Evolutionary conservation across 2,329 filamentous ascomycete genomes (phyloP).

Genomic region (Penicillium sclerotiorum): DNA sequence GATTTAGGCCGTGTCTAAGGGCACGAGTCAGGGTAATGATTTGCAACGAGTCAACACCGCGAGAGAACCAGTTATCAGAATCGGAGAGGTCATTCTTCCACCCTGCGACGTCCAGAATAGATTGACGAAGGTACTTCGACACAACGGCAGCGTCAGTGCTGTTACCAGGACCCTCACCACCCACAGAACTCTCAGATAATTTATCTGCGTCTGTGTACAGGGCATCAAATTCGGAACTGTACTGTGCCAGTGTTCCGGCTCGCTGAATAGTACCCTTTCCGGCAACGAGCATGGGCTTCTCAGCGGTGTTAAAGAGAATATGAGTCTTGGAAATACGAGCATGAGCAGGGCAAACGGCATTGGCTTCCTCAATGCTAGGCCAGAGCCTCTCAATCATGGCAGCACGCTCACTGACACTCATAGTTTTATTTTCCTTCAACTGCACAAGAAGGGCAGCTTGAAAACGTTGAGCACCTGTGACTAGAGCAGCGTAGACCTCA

Average conservation of each 20-base stretch:
- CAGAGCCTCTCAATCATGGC: constrained; percentile 29
- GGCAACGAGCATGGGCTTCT: neutral
- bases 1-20: neutral
- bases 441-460: constrained; percentile 31
- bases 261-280: constrained; percentile 10
- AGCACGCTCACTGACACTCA: constrained; percentile 11
- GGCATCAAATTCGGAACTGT: constrained; percentile 1
- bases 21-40: neutral
- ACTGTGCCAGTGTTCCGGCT: neutral
- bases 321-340: constrained; percentile 18
- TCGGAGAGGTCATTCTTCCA: neutral
- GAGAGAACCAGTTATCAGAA: neutral
- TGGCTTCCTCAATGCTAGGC: constrained; percentile 35
- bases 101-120: neutral
- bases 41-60: constrained; percentile 6
- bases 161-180: neutral
- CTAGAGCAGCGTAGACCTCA: constrained; percentile 12
- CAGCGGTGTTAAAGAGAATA: constrained; percentile 5
- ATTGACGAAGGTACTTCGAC: neutral
- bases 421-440: neutral
- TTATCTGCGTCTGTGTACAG: constrained; percentile 1
- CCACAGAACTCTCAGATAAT: neutral
- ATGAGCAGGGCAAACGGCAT: constrained; percentile 13
- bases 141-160: neutral
- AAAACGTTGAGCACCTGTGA: constrained; percentile 26